Conservation (phyloP, 306 rosid genomes). For the Mucuna pruriens region DNA sequence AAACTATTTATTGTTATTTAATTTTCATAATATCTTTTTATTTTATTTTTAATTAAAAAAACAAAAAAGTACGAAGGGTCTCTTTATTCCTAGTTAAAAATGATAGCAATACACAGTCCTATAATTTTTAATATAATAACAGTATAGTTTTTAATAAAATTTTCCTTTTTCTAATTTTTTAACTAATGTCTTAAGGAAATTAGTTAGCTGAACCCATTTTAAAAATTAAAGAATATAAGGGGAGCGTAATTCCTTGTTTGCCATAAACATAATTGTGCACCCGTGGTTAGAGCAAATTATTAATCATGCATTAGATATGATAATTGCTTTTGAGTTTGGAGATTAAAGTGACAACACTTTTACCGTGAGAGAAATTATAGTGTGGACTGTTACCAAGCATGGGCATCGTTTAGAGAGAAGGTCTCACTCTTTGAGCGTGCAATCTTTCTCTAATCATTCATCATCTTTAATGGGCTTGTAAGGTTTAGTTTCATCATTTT, state of each 20-base stretch:
- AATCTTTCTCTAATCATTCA: background rate
- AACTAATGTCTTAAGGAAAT: too few relatives aligned
- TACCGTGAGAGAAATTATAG: background rate
- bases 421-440: background rate
- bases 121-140: too few relatives aligned
- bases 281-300: constrained; percentile 7
- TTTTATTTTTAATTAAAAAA: too few relatives aligned
- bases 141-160: too few relatives aligned
- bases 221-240: background rate
- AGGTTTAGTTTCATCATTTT: background rate
- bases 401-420: background rate
- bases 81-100: too few relatives aligned
- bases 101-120: too few relatives aligned
- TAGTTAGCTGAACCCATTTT: too few relatives aligned
- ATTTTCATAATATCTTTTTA: too few relatives aligned
- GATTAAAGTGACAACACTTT: constrained; percentile 21
- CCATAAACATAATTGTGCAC: constrained; percentile 36
- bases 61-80: too few relatives aligned
- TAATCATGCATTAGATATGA: constrained; percentile 25
- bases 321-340: constrained; percentile 25
- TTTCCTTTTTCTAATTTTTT: too few relatives aligned
- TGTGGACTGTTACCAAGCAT: background rate
- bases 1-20: too few relatives aligned
- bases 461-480: background rate
- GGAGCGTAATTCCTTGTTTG: background rate